Base-by-base conservation (phyloP, 78 protist species). In the Dictyostelium brefeldianum region DNA sequence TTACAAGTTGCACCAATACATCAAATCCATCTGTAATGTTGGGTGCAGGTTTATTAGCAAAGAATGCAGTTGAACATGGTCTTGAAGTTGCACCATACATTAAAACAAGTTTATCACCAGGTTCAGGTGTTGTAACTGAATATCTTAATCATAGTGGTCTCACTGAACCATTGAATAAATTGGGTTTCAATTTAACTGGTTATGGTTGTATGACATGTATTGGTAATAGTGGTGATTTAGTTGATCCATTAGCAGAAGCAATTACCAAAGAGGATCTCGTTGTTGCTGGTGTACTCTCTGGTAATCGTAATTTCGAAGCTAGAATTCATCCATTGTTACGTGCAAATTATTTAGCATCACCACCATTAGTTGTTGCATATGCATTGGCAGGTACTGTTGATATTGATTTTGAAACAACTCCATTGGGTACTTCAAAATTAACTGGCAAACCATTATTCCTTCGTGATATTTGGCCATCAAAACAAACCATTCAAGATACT, bases 251-350 rank as follows among this genome's bases (percentile, higher is more conserved):
- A 14, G 87, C 71, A 12, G 92, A 95, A 27, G 97, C 97, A 59
- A 95, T 96, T 89, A 81, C 54, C 70, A 53, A 70, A 50, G 90
- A 73, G 3, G 96, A 95, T 46, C 53, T 96, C 43, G 98, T 98
- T 50, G 95, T 65, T 67, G 85, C 94, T 2, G 95, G 98, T 22
- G 98, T 97, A 3, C 84, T 96, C 47, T 95, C 98, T 20, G 99
- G 99, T 18, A 98, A 98, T 96, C 91, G 99, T 71, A 98, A 98
- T 91, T 96, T 97, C 62, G 98, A 96, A 71, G 98, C 98, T 22
- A 77, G 98, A 22, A 95, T 97, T 50, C 97, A 96, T 83, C 96
- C 97, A 46, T 36, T 83, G 27, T 74, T 96, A 4, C 89, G 95
- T 4, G 99, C 97, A 20, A 96, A 95, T 89, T 98, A 96, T 89